A percentile compares a stretch with the other conserved stretches of the same genome.
phyloP scores from a whole-genome alignment of 2,329 filamentous ascomycete species.

The Talaromyces albobiverticillius region DNA sequence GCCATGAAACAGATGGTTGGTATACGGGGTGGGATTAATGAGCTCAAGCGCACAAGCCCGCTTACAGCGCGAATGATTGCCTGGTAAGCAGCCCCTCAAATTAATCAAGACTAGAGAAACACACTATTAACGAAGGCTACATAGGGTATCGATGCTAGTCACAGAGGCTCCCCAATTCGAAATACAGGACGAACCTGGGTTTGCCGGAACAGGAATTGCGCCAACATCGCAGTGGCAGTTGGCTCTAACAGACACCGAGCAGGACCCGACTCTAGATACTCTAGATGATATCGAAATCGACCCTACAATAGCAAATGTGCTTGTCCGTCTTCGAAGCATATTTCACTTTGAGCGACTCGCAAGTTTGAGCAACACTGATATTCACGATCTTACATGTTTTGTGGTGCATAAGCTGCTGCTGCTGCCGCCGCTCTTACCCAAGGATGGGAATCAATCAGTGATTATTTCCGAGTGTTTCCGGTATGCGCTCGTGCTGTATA shows the following conservation, averaged over 20 bases:
- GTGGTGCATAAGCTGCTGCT: not conserved
- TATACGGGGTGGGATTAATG: slow-evolving; percentile 51
- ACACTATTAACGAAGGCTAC: not conserved
- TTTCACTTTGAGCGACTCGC: slow-evolving; percentile 34
- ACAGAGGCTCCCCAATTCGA: slow-evolving; percentile 53
- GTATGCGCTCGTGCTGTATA: not conserved
- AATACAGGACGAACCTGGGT: slow-evolving; percentile 49
- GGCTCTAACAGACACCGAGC: slow-evolving; percentile 17
- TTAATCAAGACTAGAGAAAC: too few species aligned
- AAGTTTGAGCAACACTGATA: not conserved
- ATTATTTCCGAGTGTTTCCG: not conserved
- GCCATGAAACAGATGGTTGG: slow-evolving; percentile 50
- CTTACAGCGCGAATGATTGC: slow-evolving; percentile 56
- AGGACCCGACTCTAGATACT: slow-evolving; percentile 13
- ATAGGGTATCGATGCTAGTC: slow-evolving; percentile 56
- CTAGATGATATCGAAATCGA: slow-evolving; percentile 31
- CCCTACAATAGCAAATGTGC: slow-evolving; percentile 32
- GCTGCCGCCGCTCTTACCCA: not conserved
- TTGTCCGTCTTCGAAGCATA: slow-evolving; percentile 45
- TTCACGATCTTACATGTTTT: slow-evolving; percentile 6
- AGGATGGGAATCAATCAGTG: not conserved
- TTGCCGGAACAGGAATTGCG: slow-evolving; percentile 47
- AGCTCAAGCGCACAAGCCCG: slow-evolving; percentile 49
- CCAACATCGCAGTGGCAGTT: slow-evolving; percentile 51
- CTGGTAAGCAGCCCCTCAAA: slow-evolving; percentile 46